Conservation (phyloP, 2,329 filamentous ascomycete species). For the Xylaria sp. region DNA sequence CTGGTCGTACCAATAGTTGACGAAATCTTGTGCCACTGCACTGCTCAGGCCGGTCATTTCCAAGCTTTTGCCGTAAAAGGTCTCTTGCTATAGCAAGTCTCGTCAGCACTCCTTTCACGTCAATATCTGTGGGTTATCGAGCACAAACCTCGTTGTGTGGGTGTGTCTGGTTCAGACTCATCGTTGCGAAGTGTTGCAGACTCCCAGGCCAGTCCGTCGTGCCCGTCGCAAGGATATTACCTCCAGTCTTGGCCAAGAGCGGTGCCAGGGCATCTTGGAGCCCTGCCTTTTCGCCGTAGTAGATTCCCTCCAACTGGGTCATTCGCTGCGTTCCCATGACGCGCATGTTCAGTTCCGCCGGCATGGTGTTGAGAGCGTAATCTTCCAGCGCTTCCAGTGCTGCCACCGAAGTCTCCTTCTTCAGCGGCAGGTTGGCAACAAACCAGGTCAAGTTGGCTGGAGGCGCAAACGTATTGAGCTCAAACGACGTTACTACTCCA, state of each 20-base stretch:
- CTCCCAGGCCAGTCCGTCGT: conserved; percentile 49
- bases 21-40: conserved; percentile 52
- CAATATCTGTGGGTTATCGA: not conserved
- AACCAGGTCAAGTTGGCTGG: conserved; percentile 49
- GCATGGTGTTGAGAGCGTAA: conserved; percentile 50
- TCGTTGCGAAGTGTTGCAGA: conserved; percentile 50
- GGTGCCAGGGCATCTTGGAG: conserved; percentile 51
- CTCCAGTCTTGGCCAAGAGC: conserved; percentile 51
- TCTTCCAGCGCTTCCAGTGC: conserved; percentile 62
- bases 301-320: conserved; percentile 54
- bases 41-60: conserved; percentile 54
- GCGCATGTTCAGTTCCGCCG: conserved; percentile 56
- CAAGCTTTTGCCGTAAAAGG: conserved; percentile 56
- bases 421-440: conserved; percentile 46
- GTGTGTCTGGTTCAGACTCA: conserved; percentile 47
- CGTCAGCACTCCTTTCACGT: conserved; percentile 28
- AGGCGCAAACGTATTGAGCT: conserved; percentile 49
- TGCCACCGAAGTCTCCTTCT: conserved; percentile 43
- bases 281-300: conserved; percentile 52
- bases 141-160: conserved; percentile 47
- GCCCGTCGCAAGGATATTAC: conserved; percentile 49
- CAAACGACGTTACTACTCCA: conserved; percentile 48
- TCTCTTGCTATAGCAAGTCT: conserved; percentile 52
- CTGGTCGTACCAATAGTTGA: conserved; percentile 54
- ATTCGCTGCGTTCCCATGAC: conserved; percentile 52